These are phyloP conservation scores for Guadua angustifolia DNA, from an alignment of 176 grass and related monocot genomes.

Conservation along the genomic window DNA sequence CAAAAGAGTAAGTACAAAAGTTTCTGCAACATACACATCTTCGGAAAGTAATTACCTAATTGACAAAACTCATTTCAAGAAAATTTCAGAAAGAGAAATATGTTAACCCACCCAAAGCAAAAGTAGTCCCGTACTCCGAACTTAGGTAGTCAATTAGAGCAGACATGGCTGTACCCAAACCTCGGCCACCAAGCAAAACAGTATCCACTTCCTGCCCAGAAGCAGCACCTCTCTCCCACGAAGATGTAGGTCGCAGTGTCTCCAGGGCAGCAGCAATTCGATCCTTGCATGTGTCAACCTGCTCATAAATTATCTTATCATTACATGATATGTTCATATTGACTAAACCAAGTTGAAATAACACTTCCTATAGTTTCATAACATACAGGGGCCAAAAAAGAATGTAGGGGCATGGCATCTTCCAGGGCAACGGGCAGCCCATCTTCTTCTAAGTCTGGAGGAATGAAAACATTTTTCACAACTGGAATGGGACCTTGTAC, in stretches of 20 bases:
- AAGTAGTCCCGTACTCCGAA: constrained; percentile 89
- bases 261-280: constrained; percentile 75
- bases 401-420: constrained; percentile 90
- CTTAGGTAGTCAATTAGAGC: constrained; percentile 80
- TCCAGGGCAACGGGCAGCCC: constrained; percentile 66
- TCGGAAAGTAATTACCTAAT: constrained; percentile 23
- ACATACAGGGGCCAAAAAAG: constrained; percentile 93
- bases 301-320: constrained; percentile 30
- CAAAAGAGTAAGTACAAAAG: constrained; percentile 4
- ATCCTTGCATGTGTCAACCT: constrained; percentile 91
- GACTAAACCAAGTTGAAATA: constrained; percentile 22
- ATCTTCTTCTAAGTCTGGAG: constrained; percentile 61
- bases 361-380: not conserved
- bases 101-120: constrained; percentile 75
- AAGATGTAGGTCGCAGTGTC: constrained; percentile 77
- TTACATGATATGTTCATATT: not conserved
- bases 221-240: constrained; percentile 82
- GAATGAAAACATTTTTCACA: constrained; percentile 92
- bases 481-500: constrained; percentile 86
- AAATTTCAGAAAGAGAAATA: constrained; percentile 15
- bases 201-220: constrained; percentile 70
- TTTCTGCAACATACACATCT: constrained; percentile 23
- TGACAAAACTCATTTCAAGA: constrained; percentile 1
- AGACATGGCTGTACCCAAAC: constrained; percentile 85
- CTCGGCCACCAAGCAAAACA: constrained; percentile 77